A percentile compares a stretch with the other conserved stretches of the same genome.
These are phyloP conservation scores for Trichophaea hybrida DNA, from an alignment of 2,329 filamentous ascomycete genomes.

Conservation along the genomic window DNA sequence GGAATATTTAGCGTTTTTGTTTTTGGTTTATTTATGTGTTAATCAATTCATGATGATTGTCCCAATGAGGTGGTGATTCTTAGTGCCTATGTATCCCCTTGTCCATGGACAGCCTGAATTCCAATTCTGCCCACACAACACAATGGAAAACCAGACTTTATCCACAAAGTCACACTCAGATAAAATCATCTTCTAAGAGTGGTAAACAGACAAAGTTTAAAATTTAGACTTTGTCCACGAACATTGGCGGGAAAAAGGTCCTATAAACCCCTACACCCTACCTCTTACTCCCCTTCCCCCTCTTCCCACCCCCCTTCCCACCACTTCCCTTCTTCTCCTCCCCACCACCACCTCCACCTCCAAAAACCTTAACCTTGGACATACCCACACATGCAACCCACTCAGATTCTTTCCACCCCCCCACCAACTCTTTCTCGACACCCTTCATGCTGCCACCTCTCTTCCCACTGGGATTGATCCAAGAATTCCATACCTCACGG, in stretches of 20 bases:
- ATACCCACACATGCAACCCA: constrained; percentile 39
- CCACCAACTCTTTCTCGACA: constrained; percentile 45
- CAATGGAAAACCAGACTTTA: too few species aligned
- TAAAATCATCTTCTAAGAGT: too few species aligned
- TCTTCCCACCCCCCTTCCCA: constrained; percentile 8
- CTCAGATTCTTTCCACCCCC: constrained; percentile 65
- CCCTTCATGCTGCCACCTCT: constrained; percentile 32
- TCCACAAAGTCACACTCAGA: too few species aligned
- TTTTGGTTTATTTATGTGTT: neutral
- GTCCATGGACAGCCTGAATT: too few species aligned
- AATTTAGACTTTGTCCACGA: too few species aligned
- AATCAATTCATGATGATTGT: neutral
- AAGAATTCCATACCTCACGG: constrained; percentile 72
- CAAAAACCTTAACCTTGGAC: constrained; percentile 18
- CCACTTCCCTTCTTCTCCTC: constrained; percentile 4
- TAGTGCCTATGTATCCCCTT: neutral
- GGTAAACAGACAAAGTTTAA: too few species aligned
- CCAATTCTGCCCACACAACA: too few species aligned
- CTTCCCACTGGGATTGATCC: constrained; percentile 52
- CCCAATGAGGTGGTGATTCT: too few species aligned
- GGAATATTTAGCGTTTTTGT: constrained; percentile 14
- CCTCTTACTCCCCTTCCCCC: neutral
- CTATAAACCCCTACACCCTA: neutral
- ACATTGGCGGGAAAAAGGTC: too few species aligned
- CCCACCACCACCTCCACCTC: neutral